Evolutionary conservation across 306 rosid genomes (phyloP).

Genomic region (Pueraria montana): DNA sequence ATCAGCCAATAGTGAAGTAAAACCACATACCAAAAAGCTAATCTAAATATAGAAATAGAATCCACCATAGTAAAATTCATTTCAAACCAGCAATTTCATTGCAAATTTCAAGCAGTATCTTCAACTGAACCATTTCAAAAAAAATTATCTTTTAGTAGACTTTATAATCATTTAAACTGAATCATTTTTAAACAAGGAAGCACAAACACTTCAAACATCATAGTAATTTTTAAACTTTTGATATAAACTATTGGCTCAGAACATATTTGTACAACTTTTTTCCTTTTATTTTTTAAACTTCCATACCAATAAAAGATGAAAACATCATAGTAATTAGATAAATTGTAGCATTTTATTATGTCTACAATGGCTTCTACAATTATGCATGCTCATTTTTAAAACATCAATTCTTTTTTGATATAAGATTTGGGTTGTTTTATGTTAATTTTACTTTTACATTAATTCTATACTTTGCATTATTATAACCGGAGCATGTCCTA

Average conservation of each 20-base stretch:
- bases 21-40: slow-evolving; percentile 20
- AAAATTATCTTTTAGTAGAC: not conserved
- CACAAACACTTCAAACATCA: not conserved
- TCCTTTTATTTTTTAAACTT: not conserved
- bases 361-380: not conserved
- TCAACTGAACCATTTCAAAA: slow-evolving; percentile 30
- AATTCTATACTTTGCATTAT: not conserved
- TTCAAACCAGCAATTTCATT: slow-evolving; percentile 29
- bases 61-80: slow-evolving; percentile 8
- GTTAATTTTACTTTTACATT: not conserved
- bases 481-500: not conserved
- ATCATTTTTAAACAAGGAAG: not conserved
- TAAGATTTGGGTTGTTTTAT: not conserved
- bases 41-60: slow-evolving; percentile 35
- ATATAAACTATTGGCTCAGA: too few relatives aligned
- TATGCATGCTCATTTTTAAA: not conserved
- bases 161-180: not conserved
- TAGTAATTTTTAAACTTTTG: too few relatives aligned
- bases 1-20: slow-evolving; percentile 32
- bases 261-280: not conserved
- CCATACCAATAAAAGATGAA: not conserved
- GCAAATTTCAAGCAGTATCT: slow-evolving; percentile 28
- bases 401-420: not conserved
- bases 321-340: not conserved
- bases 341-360: not conserved